Base-by-base conservation (phyloP, 495 filamentous ascomycete species). In the Cercophora scortea region DNA sequence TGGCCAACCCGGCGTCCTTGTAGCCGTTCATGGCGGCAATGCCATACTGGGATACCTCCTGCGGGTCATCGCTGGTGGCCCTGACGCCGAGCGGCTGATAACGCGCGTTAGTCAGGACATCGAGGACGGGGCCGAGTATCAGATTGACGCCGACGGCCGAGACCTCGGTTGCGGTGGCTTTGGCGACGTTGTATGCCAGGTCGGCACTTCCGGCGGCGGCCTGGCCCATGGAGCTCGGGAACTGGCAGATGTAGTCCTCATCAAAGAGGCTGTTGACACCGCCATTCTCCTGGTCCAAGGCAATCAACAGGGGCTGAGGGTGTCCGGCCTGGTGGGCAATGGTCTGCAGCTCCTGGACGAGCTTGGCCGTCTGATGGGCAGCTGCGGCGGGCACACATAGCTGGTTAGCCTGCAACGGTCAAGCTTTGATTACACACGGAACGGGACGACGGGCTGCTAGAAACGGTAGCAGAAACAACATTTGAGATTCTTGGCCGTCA, bases 221-320 rank as follows among this genome's bases (percentile, higher is more conserved):
- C 54, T 94, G 79, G 34, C 89, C 90, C 90, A 95, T 95, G 45
- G 88, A 84, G 57, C 86, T 90, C 15, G 90, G 90, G 56, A 91
- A 95, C 62, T 95, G 90, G 52, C 88, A 86, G 57, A 95, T 88
- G 66, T 87, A 90, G 53, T 89, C 86, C 56, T 92, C 88, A 71
- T 95, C 90, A 61, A 89, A 95, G 13, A 95, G 76, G 66, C 88
- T 92, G 70, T 95, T 95, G 61, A 95, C 89, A 4, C 90, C 90
- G 45, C 90, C 90, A 86, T 95, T 95, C 65, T 95, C 90, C 60
- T 95, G 90, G 63, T 95, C 90, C 36, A 95, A 62, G 12, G 87
- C 88, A 59, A 95, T 95, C 50, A 89, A 72, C 25, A 95, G 71
- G 11, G 90, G 90, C 3, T 91, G 83, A 3, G 85, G 85, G 65